These are phyloP conservation scores for Scedosporium aurantiacum DNA, from an alignment of 2,329 filamentous ascomycete species.

Conservation along the genomic window DNA sequence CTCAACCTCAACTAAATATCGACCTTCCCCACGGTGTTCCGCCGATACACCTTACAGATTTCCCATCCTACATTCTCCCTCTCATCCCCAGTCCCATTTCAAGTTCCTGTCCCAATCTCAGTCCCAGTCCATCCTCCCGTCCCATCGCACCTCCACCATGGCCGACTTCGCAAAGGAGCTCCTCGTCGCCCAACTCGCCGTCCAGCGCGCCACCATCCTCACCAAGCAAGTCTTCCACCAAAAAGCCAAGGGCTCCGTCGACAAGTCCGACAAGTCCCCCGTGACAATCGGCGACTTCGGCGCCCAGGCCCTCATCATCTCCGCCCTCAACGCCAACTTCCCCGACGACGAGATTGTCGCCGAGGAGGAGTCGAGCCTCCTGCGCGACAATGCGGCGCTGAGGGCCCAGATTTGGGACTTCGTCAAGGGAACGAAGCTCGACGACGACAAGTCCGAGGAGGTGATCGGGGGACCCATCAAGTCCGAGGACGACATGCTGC, in stretches of 20 bases:
- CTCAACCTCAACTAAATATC: neutral
- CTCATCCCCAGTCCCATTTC: neutral
- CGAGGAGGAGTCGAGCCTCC: slow-evolving; percentile 80
- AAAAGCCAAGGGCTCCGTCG: slow-evolving; percentile 78
- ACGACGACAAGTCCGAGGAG: slow-evolving; percentile 46
- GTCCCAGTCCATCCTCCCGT: slow-evolving; percentile 5
- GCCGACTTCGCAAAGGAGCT: slow-evolving; percentile 52
- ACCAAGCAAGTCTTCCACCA: slow-evolving; percentile 53
- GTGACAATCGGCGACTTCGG: slow-evolving; percentile 98
- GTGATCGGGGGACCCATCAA: slow-evolving; percentile 58
- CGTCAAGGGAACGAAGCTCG: slow-evolving; percentile 54
- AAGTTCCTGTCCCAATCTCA: slow-evolving; percentile 1
- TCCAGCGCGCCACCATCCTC: slow-evolving; percentile 59
- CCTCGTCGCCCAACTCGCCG: slow-evolving; percentile 73
- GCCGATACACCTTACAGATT: neutral
- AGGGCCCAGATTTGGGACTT: slow-evolving; percentile 68
- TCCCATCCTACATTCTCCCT: neutral
- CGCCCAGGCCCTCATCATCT: slow-evolving; percentile 91
- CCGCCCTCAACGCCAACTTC: slow-evolving; percentile 80
- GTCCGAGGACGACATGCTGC: slow-evolving; percentile 55
- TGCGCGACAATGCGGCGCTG: slow-evolving; percentile 60
- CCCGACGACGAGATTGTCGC: slow-evolving; percentile 84
- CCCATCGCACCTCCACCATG: slow-evolving; percentile 20
- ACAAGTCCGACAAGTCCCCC: slow-evolving; percentile 90
- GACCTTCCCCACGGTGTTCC: neutral